Base-by-base conservation (phyloP, 768 basidiomycete genomes). In the Trametes meyenii region DNA sequence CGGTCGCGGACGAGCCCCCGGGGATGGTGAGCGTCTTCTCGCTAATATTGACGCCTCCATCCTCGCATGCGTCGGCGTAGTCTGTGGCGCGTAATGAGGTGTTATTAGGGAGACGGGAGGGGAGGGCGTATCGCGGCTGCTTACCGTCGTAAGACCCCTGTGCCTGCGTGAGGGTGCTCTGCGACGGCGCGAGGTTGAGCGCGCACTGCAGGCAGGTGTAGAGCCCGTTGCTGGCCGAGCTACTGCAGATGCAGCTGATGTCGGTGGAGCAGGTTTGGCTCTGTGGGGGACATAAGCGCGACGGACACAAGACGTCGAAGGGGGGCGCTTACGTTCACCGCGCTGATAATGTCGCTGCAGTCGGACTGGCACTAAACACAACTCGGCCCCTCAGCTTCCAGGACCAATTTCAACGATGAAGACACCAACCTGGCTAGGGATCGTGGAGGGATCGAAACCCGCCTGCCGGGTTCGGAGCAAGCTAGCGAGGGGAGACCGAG, bases 191-290 rank as follows among this genome's bases (percentile, higher is more conserved):
- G 33, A 58, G 14, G 21, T 29, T 54, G 42, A 65, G 53, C 14
- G 58, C 50, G 49, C 66, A 67, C 59, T 62, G 50, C 45, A 65
- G 58, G 57, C 66, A 67, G 51, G 14, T 38, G 16, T 46, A 58
- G 48, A 62, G 38, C 24, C 52, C 58, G 1, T 29, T 49, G 40
- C 43, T 57, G 46, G 57, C 45, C 11, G 38, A 19, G 48, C 35
- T 60, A 40, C 52, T 63, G 61, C 66, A 67, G 44, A 64, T 21
- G 51, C 63, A 62, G 58, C 16, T 42, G 29, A 48, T 23, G 42
- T 62, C 55, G 23, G 26, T 33, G 5, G 44, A 17, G 61, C 66
- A 67, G 24, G 17, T 54, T 40, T 24, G 12, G 57, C 57, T 58
- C 57, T 58, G 42, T 14, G 13, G 16, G 21, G 3, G 14, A 11